Percentiles rank a stretch among this genome's conserved stretches.
Evolutionary conservation across 345 rosid species (phyloP).

Genomic region (Eucalyptus pauciflora): DNA sequence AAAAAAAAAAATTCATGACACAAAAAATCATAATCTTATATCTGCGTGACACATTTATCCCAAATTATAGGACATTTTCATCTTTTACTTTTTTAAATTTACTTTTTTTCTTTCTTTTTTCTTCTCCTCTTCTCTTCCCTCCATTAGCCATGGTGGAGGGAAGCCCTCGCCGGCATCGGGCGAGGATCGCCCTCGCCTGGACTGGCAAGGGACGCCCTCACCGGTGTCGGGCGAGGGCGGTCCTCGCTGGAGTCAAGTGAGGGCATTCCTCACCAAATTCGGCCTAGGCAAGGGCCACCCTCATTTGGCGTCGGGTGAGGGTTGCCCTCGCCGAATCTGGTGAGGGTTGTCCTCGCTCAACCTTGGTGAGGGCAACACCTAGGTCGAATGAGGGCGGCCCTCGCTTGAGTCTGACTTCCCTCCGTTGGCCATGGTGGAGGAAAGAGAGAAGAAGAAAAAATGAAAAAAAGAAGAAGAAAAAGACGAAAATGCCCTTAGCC

Average conservation of each 20-base stretch:
- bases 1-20: rapidly evolving
- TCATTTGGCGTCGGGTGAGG: rapidly evolving
- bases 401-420: no score
- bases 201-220: rapidly evolving
- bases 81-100: no score
- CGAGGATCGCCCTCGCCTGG: rapidly evolving
- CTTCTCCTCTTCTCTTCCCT: no score
- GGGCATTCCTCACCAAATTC: no score
- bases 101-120: no score
- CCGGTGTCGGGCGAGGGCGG: rapidly evolving
- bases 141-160: no score
- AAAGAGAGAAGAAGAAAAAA: no score
- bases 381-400: rapidly evolving
- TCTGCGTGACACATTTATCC: no score
- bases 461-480: no score
- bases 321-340: rapidly evolving
- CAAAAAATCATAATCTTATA: rapidly evolving
- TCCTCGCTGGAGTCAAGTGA: rapidly evolving
- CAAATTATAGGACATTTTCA: no score
- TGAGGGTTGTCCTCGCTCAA: rapidly evolving
- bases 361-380: no score
- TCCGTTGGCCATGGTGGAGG: rapidly evolving
- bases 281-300: no score
- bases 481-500: rapidly evolving
- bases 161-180: rapidly evolving